Evolutionary conservation across 768 basidiomycete genomes (phyloP).

Genomic region (Amanita jacksonii): DNA sequence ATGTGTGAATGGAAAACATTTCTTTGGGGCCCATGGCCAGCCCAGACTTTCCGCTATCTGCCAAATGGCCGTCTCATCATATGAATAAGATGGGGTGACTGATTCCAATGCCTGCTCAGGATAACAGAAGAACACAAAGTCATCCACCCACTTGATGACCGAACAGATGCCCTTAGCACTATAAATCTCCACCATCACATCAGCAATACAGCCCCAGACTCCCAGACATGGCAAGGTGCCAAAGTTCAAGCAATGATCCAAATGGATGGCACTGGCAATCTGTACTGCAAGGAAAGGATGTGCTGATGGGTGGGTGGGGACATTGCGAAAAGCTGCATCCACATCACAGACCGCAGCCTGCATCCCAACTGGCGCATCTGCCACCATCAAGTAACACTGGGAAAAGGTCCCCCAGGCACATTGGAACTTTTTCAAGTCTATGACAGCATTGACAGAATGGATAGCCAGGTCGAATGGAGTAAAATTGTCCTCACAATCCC

Average conservation of each 20-base stretch:
- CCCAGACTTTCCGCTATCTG: conserved; percentile 16
- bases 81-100: conserved; percentile 11
- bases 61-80: conserved; percentile 15
- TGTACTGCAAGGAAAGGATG: conserved; percentile 17
- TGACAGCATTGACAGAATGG: conserved; percentile 19
- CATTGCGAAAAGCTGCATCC: conserved; percentile 23
- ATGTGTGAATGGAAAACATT: conserved; percentile 18
- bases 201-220: conserved; percentile 22
- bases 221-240: conserved; percentile 18
- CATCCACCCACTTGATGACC: too few species aligned
- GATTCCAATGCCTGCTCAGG: background rate
- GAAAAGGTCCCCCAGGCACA: too few species aligned
- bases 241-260: too few species aligned
- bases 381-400: conserved; percentile 15
- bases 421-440: too few species aligned
- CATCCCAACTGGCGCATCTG: conserved; percentile 21
- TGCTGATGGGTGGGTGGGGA: conserved; percentile 21
- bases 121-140: conserved; percentile 26
- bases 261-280: conserved; percentile 14
- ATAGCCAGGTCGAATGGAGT: background rate
- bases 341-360: conserved; percentile 31
- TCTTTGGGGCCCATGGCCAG: conserved; percentile 26
- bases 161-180: conserved; percentile 11
- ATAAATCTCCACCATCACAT: conserved; percentile 20
- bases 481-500: too few species aligned